Evolutionary conservation across 306 rosid species (phyloP), one percentile per base, ranked within the genome.

Genomic region (Quercus suber): DNA sequence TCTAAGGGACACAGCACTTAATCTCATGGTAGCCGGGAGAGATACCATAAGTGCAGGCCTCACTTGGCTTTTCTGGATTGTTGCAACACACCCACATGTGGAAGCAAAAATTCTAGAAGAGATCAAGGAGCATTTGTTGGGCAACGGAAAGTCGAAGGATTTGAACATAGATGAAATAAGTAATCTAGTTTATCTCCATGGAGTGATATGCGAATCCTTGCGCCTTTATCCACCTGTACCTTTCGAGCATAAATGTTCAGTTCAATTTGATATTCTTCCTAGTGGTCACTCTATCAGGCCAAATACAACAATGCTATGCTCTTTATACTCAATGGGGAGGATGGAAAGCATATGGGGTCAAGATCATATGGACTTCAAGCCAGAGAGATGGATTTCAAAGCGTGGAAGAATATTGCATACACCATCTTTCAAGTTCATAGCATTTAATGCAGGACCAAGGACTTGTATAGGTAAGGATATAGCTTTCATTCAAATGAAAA

Each of bases 331-430:
- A 28, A 63, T 77, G 76, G 89, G 89, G 7, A 82, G 89, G 63
- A 80, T 80, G 85, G 78, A 61, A 33, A 19, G 49, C 1, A 78
- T 86, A 2, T 83, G 87, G 87, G 89, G 85, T 1, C 12, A 55
- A n/a, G 87, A 86, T 33, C 67, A 70, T 27, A 17, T 30, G 6
- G 89, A 83, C n/a, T 83, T 83, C 76, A 86, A 80, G 78, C 87
- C 89, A 3, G 83, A 80, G 85, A 69, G 89, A 28, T 86, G 89
- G 89, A 80, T 86, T 13, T 73, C 82, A 0, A 78, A 74, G 18
- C n/a, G 20, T 31, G 85, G 79, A 6, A n/a, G 74, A 20, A 31
- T 83, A 0, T 58, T 77, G 13, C 67, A 78, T 19, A 76, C 70
- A 2, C 83, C 89, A 1, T 75, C 87, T 10, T 76, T 77, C 68